Conservation (phyloP, 2,329 filamentous ascomycete genomes). For the Hypoxylon sp. region DNA sequence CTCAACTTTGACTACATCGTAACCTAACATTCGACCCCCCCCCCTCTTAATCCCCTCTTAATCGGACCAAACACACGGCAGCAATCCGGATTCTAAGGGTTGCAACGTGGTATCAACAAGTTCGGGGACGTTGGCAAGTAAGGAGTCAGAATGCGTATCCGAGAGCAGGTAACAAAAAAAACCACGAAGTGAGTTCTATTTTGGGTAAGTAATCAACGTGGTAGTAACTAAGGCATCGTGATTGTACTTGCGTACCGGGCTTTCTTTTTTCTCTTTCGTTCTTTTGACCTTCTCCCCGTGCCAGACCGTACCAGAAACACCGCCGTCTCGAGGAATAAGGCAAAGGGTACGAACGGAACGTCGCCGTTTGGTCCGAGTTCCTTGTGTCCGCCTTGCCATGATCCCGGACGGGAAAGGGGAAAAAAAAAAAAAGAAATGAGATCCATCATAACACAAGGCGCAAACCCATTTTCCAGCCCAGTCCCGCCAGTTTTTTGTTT, state of each 20-base stretch:
- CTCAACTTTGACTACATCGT: slow-evolving; percentile 38
- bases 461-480: slow-evolving; percentile 28
- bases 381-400: slow-evolving; percentile 18
- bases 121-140: not conserved
- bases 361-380: slow-evolving; percentile 10
- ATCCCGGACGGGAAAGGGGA: slow-evolving; percentile 26
- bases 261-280: slow-evolving; percentile 28
- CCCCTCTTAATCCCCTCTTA: too few species aligned
- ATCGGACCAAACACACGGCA: slow-evolving; percentile 1
- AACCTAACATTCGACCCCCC: slow-evolving; percentile 14
- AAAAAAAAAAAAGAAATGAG: slow-evolving; percentile 29
- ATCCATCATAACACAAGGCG: slow-evolving; percentile 27
- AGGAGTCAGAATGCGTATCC: slow-evolving; percentile 3
- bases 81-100: not conserved
- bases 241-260: slow-evolving; percentile 34
- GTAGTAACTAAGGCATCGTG: slow-evolving; percentile 16
- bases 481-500: slow-evolving; percentile 8
- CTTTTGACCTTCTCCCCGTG: slow-evolving; percentile 15
- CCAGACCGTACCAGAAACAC: slow-evolving; percentile 16
- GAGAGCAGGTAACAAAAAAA: slow-evolving; percentile 14
- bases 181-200: slow-evolving; percentile 22
- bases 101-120: slow-evolving; percentile 33
- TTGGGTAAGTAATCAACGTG: slow-evolving; percentile 25
- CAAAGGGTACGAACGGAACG: slow-evolving; percentile 3
- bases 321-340: slow-evolving; percentile 1